phyloP scores from a whole-genome alignment of 208 protist genomes.

The Herpetomonas muscarum region DNA sequence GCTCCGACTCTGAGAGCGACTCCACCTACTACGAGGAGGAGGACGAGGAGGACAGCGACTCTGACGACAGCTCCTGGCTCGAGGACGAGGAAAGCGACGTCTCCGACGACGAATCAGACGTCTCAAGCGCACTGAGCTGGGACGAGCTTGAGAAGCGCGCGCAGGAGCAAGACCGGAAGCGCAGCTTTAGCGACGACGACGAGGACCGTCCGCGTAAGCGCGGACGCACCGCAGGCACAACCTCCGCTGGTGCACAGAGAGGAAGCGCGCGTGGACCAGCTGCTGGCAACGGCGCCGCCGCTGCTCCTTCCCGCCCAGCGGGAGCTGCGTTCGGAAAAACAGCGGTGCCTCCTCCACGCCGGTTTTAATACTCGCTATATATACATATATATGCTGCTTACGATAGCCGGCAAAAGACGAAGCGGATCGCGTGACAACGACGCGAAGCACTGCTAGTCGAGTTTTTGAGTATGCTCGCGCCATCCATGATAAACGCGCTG shows the following conservation, averaged over 20 bases:
- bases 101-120: conserved; percentile 48
- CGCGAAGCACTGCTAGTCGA: too few species aligned
- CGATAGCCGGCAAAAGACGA: too few species aligned
- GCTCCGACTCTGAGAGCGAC: conserved; percentile 64
- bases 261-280: conserved; percentile 7
- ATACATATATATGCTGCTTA: too few species aligned
- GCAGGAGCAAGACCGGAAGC: conserved; percentile 65
- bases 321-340: too few species aligned
- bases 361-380: too few species aligned
- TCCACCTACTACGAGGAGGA: conserved; percentile 81
- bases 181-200: conserved; percentile 48
- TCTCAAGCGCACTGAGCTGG: conserved; percentile 67
- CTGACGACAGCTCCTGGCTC: conserved; percentile 63
- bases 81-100: conserved; percentile 75
- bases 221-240: conserved; percentile 1
- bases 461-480: too few species aligned
- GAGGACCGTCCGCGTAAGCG: conserved; percentile 45
- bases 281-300: too few species aligned
- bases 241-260: background rate
- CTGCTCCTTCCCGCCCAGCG: too few species aligned
- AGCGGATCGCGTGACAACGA: too few species aligned
- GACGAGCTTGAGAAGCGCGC: conserved; percentile 82
- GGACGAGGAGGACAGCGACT: conserved; percentile 59
- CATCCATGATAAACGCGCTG: too few species aligned
- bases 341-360: too few species aligned